These are phyloP conservation scores for Clavispora asparagi DNA, from an alignment of 805 yeast species.

Conservation along the genomic window DNA sequence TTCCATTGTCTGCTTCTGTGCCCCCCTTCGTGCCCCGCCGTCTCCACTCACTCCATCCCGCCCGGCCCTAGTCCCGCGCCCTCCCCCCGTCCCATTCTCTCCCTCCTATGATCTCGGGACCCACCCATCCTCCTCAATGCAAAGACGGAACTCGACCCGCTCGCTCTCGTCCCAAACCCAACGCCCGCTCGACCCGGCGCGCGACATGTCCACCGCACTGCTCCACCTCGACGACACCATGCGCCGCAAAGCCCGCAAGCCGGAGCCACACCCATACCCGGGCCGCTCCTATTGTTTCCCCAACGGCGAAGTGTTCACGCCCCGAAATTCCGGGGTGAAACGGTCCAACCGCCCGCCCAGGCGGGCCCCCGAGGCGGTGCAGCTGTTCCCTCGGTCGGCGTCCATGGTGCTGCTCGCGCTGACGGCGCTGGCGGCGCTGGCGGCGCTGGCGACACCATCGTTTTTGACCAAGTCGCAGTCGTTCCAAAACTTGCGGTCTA, in stretches of 20 bases:
- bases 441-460: not conserved
- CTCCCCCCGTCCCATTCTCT: not conserved
- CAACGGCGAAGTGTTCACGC: slow-evolving; percentile 50
- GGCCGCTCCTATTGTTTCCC: slow-evolving; percentile 40
- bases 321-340: slow-evolving; percentile 37
- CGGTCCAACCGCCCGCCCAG: slow-evolving; percentile 33
- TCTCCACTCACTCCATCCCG: too few relatives aligned
- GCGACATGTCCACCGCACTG: slow-evolving; percentile 32
- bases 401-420: slow-evolving; percentile 13
- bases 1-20: not conserved
- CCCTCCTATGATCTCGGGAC: not conserved
- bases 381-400: slow-evolving; percentile 3
- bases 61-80: not conserved
- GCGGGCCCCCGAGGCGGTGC: slow-evolving; percentile 1
- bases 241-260: slow-evolving; percentile 30
- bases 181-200: slow-evolving; percentile 2
- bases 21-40: too few relatives aligned
- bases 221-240: slow-evolving; percentile 37
- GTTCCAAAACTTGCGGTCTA: slow-evolving; percentile 14
- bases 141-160: slow-evolving; percentile 1
- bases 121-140: not conserved
- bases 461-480: slow-evolving; percentile 10
- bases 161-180: slow-evolving; percentile 1
- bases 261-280: slow-evolving; percentile 6
- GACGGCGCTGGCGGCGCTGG: not conserved